Conservation (phyloP, 2,329 filamentous ascomycete genomes). For the Sclerotinia minor region DNA sequence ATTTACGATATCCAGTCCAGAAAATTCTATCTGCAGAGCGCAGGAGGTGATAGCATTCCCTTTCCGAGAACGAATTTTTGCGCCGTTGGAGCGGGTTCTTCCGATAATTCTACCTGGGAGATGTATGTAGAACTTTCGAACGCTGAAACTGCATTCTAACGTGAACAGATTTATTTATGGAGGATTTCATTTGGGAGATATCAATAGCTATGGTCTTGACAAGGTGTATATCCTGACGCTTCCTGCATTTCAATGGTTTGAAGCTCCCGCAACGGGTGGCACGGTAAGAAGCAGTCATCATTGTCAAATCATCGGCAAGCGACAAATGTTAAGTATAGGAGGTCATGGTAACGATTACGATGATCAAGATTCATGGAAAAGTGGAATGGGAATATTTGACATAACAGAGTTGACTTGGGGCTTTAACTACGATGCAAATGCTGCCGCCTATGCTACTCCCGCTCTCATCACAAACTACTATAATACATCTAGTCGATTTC, state of each 20-base stretch:
- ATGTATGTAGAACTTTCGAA: neutral
- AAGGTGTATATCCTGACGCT: neutral
- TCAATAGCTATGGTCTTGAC: neutral
- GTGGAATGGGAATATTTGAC: neutral
- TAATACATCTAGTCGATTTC: neutral
- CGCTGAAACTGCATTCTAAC: neutral
- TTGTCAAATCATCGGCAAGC: neutral
- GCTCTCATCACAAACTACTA: neutral
- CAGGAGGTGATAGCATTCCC: constrained; percentile 1
- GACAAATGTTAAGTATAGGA: neutral
- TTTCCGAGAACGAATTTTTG: neutral
- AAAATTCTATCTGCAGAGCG: neutral
- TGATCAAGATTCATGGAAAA: constrained; percentile 1
- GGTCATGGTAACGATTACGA: neutral
- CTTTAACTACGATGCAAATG: neutral
- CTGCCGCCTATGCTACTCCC: neutral
- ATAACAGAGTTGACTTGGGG: neutral
- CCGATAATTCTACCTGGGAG: neutral
- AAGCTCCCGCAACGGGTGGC: neutral
- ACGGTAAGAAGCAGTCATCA: neutral
- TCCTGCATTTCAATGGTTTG: neutral
- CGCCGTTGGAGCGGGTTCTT: neutral
- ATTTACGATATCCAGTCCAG: neutral
- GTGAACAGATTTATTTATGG: neutral
- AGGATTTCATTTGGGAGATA: neutral